These are phyloP conservation scores for Lecanosticta acicola DNA, from an alignment of 2,329 filamentous ascomycete genomes.

Conservation along the genomic window DNA sequence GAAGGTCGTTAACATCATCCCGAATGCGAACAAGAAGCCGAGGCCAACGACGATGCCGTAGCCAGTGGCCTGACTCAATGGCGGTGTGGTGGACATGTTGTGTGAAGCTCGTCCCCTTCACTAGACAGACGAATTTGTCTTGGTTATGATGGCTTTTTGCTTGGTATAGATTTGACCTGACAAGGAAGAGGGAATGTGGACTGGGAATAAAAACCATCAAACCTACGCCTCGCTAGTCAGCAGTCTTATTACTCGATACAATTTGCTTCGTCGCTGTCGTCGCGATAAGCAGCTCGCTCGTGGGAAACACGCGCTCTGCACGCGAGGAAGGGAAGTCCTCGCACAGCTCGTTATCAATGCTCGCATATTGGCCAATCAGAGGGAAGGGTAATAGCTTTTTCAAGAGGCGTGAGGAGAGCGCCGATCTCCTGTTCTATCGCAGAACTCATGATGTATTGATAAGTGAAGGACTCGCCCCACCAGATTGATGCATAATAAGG, in stretches of 20 bases:
- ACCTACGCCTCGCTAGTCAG: too few relatives aligned
- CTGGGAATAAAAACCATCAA: too few relatives aligned
- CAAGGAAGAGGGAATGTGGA: too few relatives aligned
- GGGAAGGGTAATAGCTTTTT: not conserved
- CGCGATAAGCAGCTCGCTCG: not conserved
- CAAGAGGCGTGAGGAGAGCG: not conserved
- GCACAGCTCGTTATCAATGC: not conserved
- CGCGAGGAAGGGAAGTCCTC: not conserved
- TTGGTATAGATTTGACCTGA: too few relatives aligned
- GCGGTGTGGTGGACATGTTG: constrained; percentile 28
- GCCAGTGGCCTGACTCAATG: constrained; percentile 57
- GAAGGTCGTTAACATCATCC: constrained; percentile 69
- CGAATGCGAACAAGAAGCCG: constrained; percentile 67
- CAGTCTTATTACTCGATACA: not conserved
- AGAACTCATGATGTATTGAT: not conserved
- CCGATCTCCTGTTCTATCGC: not conserved
- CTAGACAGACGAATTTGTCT: too few relatives aligned
- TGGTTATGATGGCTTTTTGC: too few relatives aligned
- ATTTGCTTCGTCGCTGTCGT: too few relatives aligned
- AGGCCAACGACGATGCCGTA: constrained; percentile 74
- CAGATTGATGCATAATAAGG: not conserved
- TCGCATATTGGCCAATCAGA: not conserved
- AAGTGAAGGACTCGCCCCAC: not conserved
- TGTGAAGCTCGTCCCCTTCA: too few relatives aligned
- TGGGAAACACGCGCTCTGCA: not conserved